Percentiles rank a stretch among this genome's conserved stretches.
These are phyloP conservation scores for Triticum monococcum DNA, from an alignment of 176 grass and related monocot genomes.

Conservation along the genomic window DNA sequence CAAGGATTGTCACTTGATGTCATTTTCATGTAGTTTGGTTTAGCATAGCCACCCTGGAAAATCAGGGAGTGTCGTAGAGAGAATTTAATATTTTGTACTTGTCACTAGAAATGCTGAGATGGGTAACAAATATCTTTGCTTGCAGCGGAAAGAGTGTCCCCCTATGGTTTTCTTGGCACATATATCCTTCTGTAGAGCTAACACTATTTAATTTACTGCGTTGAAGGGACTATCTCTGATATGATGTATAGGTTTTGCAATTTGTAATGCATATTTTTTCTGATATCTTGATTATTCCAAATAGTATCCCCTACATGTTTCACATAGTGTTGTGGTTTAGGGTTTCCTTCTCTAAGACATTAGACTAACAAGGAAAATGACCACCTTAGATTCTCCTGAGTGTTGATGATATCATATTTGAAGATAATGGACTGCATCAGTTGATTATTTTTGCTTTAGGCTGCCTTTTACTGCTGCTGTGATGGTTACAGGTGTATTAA, in stretches of 20 bases:
- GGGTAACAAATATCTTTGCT: background rate
- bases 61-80: background rate
- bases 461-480: background rate
- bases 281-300: background rate
- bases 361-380: background rate
- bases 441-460: background rate
- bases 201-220: background rate
- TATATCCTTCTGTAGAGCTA: constrained; percentile 3
- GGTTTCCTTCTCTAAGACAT: constrained; percentile 7
- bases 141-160: background rate
- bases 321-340: background rate
- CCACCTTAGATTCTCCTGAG: background rate
- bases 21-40: background rate
- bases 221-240: background rate
- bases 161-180: background rate
- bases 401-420: background rate
- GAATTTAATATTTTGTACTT: background rate
- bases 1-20: background rate
- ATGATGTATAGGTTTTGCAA: too few relatives aligned
- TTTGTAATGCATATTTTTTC: background rate
- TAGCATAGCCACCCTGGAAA: background rate
- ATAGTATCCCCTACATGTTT: constrained; percentile 7
- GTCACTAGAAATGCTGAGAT: background rate
- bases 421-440: background rate
- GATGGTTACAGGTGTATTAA: background rate